Base-by-base conservation (phyloP, 306 rosid genomes). In the Begonia loranthoides region DNA sequence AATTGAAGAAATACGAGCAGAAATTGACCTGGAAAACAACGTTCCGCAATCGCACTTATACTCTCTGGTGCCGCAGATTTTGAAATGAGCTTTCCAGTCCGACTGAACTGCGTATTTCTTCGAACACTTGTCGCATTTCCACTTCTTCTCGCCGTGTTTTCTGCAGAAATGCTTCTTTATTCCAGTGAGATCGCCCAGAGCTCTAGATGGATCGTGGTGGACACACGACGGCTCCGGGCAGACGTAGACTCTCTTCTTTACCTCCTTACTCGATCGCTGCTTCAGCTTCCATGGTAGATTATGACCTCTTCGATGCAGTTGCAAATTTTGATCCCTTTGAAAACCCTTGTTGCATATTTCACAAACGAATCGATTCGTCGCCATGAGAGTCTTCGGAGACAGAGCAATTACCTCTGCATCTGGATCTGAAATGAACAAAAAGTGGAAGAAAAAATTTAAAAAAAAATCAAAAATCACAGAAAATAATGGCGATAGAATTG, bases 61-160 rank as follows among this genome's bases (percentile, higher is more conserved):
- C 77, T 88, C 97, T 49, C 87, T 66, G 47, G 93, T 77, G 17
- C 97, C 95, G 51, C 97, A 88, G 49, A 88, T 72, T 57, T 84
- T 88, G 15, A 82, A 81, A 73, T 88, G 97, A 22, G 97, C 97
- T 61, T 88, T 88, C 93, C 97, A 88, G 74, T 88, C 97, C 7
- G 97, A 88, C 64, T 88, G 97, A 47, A 88, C 97, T 0, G 97
- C 97, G 59, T 88, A 88, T 53, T 84, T 88, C 84, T 88, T 88
- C 9, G 84, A 75, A 52, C 97, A 88, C 68, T 88, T 81, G 2
- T 84, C 95, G 45, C 97, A 88, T 70, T 79, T 75, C 87, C 87
- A 79, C 70, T 79, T 79, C 68, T 79, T 79, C 66, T 79, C 87
- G 2, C 87, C 79, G 53, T 79, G 82, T 48, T 79, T 79, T 36